Conservation (phyloP, 108 stramenopile genomes). For the Mediolabrus comicus region DNA sequence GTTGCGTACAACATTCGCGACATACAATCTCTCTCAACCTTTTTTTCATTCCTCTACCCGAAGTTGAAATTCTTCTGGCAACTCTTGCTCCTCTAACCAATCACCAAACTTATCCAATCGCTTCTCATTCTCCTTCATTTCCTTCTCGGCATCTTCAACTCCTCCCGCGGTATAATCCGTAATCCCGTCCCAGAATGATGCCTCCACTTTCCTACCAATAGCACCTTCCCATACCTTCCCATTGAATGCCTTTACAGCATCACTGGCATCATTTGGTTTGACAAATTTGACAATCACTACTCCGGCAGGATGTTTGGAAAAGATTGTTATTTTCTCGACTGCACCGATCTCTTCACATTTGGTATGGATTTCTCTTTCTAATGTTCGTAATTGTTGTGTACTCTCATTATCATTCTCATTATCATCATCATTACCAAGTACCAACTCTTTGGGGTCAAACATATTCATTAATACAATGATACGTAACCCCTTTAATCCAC, state of each 20-base stretch:
- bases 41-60: constrained; percentile 49
- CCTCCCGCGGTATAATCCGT: constrained; percentile 85
- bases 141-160: constrained; percentile 52
- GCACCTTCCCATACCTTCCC: constrained; percentile 35
- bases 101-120: constrained; percentile 94
- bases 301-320: constrained; percentile 77
- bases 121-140: constrained; percentile 69
- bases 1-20: too few species aligned
- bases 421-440: constrained; percentile 36
- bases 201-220: constrained; percentile 47
- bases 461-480: constrained; percentile 93
- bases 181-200: constrained; percentile 93
- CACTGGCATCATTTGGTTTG: constrained; percentile 76
- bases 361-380: constrained; percentile 62
- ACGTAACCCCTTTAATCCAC: constrained; percentile 87
- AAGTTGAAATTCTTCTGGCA: constrained; percentile 88
- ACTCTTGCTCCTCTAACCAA: constrained; percentile 92
- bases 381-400: constrained; percentile 19
- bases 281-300: constrained; percentile 91
- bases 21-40: not conserved
- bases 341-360: constrained; percentile 74
- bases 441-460: constrained; percentile 65
- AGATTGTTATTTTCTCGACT: constrained; percentile 94
- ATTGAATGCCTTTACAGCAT: constrained; percentile 78
- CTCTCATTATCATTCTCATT: not conserved